Evolutionary conservation across 495 filamentous ascomycete genomes (phyloP).

Genomic region (Geopyxis carbonaria): DNA sequence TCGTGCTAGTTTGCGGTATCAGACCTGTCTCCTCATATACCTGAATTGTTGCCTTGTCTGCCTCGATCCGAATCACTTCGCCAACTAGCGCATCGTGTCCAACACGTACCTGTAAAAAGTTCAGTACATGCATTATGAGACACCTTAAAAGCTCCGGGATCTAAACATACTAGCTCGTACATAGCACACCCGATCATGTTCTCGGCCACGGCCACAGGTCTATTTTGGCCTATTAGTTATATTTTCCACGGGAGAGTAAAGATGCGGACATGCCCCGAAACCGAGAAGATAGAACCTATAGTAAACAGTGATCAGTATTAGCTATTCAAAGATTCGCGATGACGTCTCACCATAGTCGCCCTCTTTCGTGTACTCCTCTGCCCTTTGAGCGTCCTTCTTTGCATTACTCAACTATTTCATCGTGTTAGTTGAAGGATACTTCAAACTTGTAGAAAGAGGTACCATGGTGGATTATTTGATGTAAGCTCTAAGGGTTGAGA

Average conservation of each 20-base stretch:
- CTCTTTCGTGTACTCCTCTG: conserved; percentile 32
- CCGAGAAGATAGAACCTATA: conserved; percentile 57
- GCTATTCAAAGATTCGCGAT: not conserved
- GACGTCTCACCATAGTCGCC: conserved; percentile 36
- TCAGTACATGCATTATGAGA: conserved; percentile 14
- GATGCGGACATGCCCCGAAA: conserved; percentile 47
- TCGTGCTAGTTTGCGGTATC: conserved; percentile 4
- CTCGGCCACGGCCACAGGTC: conserved; percentile 91
- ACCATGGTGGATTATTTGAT: too few species aligned
- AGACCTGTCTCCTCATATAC: conserved; percentile 97
- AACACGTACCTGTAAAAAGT: conserved; percentile 49
- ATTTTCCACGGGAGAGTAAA: conserved; percentile 5
- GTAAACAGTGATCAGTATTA: not conserved
- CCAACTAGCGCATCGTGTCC: conserved; percentile 79
- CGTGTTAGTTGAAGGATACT: too few species aligned
- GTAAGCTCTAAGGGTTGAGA: too few species aligned
- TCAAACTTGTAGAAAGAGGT: too few species aligned
- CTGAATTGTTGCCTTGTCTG: conserved; percentile 89
- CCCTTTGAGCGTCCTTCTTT: conserved; percentile 27
- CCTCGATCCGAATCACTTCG: conserved; percentile 94
- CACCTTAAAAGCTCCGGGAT: not conserved
- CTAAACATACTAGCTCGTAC: conserved; percentile 75
- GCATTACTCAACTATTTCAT: conserved; percentile 6
- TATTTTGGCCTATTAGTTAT: conserved; percentile 25
- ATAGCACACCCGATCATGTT: conserved; percentile 98